A percentile compares a stretch with the other conserved stretches of the same genome.
These are phyloP conservation scores for Globisporangium echinulatum DNA, from an alignment of 352 stramenopile species.

Conservation along the genomic window DNA sequence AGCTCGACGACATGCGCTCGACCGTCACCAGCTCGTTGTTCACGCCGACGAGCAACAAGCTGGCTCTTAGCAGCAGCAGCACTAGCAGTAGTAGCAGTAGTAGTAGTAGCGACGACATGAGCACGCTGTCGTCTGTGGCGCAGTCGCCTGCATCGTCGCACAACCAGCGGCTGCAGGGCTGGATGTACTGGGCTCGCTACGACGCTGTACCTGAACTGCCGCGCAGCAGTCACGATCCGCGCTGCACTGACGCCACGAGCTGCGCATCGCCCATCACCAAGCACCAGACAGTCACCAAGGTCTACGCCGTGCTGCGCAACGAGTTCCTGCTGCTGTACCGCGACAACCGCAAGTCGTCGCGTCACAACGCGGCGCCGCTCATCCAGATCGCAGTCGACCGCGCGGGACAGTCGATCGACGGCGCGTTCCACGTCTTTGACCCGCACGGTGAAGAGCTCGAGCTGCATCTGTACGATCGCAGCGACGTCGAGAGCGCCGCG, in stretches of 20 bases:
- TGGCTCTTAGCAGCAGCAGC: neutral
- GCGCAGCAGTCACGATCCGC: neutral
- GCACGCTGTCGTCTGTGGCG: slow-evolving; percentile 4
- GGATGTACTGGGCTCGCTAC: slow-evolving; percentile 38
- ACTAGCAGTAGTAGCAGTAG: neutral
- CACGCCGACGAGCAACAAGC: neutral
- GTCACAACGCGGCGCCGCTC: slow-evolving; percentile 18
- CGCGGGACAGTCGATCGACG: slow-evolving; percentile 12
- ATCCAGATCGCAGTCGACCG: slow-evolving; percentile 36
- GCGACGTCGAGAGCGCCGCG: slow-evolving; percentile 19
- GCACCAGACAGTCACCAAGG: slow-evolving; percentile 28
- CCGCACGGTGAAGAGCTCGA: slow-evolving; percentile 30
- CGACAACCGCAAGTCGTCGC: slow-evolving; percentile 15
- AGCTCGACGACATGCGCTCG: slow-evolving; percentile 1
- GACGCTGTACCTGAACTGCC: slow-evolving; percentile 4
- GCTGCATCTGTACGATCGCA: slow-evolving; percentile 38
- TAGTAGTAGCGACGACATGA: slow-evolving; percentile 6
- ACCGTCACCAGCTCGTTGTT: slow-evolving; percentile 3
- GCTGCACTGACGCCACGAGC: neutral
- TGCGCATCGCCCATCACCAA: neutral
- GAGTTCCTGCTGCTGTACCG: slow-evolving; percentile 41
- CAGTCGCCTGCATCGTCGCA: slow-evolving; percentile 3
- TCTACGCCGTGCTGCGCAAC: slow-evolving; percentile 34
- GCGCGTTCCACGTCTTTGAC: slow-evolving; percentile 30
- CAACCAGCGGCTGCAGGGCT: slow-evolving; percentile 23